Base-by-base conservation (phyloP, 192 early-diverging fungal genomes). In the Entophlyctis luteolus region DNA sequence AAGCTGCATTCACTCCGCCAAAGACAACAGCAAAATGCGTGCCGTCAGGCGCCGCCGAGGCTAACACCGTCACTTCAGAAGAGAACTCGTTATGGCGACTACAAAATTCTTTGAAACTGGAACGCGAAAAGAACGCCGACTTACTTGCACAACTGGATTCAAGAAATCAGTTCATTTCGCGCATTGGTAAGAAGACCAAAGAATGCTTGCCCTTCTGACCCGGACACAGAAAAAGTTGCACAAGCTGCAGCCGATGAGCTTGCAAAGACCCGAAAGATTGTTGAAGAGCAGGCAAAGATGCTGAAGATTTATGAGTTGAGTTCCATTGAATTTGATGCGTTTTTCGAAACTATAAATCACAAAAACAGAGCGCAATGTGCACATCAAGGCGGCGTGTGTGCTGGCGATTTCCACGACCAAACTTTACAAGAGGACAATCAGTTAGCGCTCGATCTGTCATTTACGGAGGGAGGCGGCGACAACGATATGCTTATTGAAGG, bases 151-250 rank as follows among this genome's bases (percentile, higher is more conserved):
- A 37, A 37, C 20, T 63, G n/a, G 4, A 49, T 4, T 63, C 60
- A 48, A 16, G 60, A 33, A 63, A 63, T 25, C 10, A 10, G 4
- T 63, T 63, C 45, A 63, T 63, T 63, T 18, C 10, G 31, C 48
- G 35, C 4, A 63, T 63, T 33, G 60, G 60, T 63, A 53, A 53
- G n/a, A n/a, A n/a, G n/a, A n/a, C n/a, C n/a, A n/a, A n/a, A n/a
- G n/a, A n/a, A n/a, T n/a, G n/a, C n/a, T n/a, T n/a, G n/a, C n/a
- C n/a, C n/a, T n/a, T n/a, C n/a, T n/a, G n/a, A n/a, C n/a, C n/a
- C n/a, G n/a, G n/a, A n/a, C n/a, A n/a, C 22, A 66, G 63, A 52
- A 28, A 54, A 25, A 6, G 45, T 66, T 36, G 63, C 63, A 20
- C 25, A 54, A 54, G 20, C 48, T 22, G 55, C 63, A 8, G 34